Evolutionary conservation across 2,329 filamentous ascomycete species (phyloP).

Genomic region (Triangularia setosa): DNA sequence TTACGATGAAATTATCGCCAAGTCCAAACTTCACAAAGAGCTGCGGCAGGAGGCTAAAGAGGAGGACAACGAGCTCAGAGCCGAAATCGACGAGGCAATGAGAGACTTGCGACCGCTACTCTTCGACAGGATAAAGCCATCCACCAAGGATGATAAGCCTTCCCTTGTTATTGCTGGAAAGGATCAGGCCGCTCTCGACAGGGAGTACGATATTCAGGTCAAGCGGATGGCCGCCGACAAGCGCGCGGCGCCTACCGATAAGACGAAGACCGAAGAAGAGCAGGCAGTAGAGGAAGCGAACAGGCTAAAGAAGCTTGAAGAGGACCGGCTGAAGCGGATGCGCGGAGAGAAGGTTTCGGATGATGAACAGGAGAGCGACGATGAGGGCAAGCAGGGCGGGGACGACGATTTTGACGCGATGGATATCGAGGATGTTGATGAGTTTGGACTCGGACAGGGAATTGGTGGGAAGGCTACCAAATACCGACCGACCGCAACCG

Average conservation of each 20-base stretch:
- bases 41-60: conserved; percentile 91
- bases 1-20: conserved; percentile 96
- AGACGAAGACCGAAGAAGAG: conserved; percentile 90
- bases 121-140: conserved; percentile 44
- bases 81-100: conserved; percentile 80
- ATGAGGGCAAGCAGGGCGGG: conserved; percentile 36
- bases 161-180: conserved; percentile 44
- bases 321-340: conserved; percentile 81
- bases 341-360: conserved; percentile 67
- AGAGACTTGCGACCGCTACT: conserved; percentile 72
- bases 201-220: conserved; percentile 81
- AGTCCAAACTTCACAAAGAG: conserved; percentile 84
- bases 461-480: conserved; percentile 38
- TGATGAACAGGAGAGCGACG: conserved; percentile 51
- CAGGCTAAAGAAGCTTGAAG: conserved; percentile 75
- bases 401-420: conserved; percentile 32
- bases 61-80: conserved; percentile 82
- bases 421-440: conserved; percentile 43
- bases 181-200: conserved; percentile 68
- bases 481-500: conserved; percentile 51
- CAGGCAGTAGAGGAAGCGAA: conserved; percentile 72
- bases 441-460: conserved; percentile 58
- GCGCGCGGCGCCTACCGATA: conserved; percentile 77
- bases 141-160: conserved; percentile 31
- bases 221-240: conserved; percentile 80